Percentiles rank a stretch among this genome's conserved stretches.
These are phyloP conservation scores for Boletus mariae DNA, from an alignment of 1,284 basidiomycete genomes.

Conservation along the genomic window DNA sequence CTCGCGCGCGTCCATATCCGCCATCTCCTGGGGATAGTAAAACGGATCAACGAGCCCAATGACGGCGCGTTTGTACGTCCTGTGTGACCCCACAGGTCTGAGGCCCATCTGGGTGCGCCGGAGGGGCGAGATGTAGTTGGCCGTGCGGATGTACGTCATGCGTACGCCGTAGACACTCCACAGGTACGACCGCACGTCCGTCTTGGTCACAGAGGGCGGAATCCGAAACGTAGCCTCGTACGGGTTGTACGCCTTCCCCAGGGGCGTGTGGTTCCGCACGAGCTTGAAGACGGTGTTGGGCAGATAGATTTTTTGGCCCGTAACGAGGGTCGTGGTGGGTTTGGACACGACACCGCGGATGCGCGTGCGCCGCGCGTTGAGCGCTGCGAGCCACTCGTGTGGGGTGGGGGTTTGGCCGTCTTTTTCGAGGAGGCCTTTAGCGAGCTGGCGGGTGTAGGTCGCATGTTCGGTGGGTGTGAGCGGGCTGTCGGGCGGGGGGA, in stretches of 20 bases:
- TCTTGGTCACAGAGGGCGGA: conserved; percentile 84
- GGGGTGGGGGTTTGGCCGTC: conserved; percentile 44
- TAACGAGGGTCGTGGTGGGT: conserved; percentile 46
- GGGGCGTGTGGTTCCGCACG: conserved; percentile 79
- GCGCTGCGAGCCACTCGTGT: conserved; percentile 52
- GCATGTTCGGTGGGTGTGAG: conserved; percentile 61
- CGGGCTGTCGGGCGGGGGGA: conserved; percentile 45
- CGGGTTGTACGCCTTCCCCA: conserved; percentile 84
- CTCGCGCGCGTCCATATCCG: conserved; percentile 64
- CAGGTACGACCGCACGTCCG: conserved; percentile 86
- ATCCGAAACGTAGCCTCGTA: conserved; percentile 94
- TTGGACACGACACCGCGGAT: conserved; percentile 57
- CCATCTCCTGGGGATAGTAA: conserved; percentile 79
- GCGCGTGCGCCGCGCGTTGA: conserved; percentile 56
- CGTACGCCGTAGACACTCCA: conserved; percentile 80
- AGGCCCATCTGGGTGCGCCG: conserved; percentile 34
- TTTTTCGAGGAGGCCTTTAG: conserved; percentile 46
- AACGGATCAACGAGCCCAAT: conserved; percentile 88
- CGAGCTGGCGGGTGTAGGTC: conserved; percentile 54
- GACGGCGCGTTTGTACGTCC: conserved; percentile 83
- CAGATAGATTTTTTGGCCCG: conserved; percentile 83
- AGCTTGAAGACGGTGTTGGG: conserved; percentile 85
- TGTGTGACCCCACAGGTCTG: conserved; percentile 37
- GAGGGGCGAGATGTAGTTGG: conserved; percentile 73
- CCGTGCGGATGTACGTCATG: conserved; percentile 91